phyloP scores from a whole-genome alignment of 306 rosid genomes.

The Castanospermum australe region DNA sequence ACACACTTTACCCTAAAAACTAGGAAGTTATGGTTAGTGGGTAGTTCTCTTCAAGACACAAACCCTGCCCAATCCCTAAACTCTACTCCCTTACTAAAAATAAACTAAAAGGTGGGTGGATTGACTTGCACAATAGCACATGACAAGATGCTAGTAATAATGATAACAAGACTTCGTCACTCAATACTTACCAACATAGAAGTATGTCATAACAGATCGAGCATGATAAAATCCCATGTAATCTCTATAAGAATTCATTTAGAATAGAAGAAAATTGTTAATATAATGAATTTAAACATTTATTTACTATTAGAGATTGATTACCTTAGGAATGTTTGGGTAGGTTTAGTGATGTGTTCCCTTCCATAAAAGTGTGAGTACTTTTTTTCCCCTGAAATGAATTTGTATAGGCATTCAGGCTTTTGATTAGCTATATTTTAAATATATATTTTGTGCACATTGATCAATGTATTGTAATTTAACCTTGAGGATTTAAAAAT shows the following conservation, averaged over 20 bases:
- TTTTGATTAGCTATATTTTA: neutral
- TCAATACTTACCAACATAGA: neutral
- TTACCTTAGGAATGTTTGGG: neutral
- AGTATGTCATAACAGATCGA: too few species aligned
- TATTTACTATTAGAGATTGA: neutral
- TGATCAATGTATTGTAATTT: neutral
- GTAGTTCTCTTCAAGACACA: too few species aligned
- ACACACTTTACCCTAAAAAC: too few species aligned
- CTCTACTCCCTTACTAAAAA: too few species aligned
- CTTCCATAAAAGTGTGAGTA: neutral
- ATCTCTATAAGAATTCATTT: neutral
- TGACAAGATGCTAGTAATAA: neutral
- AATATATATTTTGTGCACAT: neutral
- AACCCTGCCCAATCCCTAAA: too few species aligned
- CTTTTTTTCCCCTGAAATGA: neutral
- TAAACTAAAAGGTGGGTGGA: too few species aligned
- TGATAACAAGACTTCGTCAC: neutral
- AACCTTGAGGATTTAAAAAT: constrained; percentile 5
- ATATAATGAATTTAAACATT: neutral
- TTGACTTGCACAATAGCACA: too few species aligned
- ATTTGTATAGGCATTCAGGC: neutral
- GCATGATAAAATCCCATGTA: too few species aligned
- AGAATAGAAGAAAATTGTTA: neutral
- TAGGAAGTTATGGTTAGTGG: too few species aligned
- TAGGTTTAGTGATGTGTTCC: neutral